phyloP scores from a whole-genome alignment of 2,329 filamentous ascomycete genomes.

The Plenodomus tracheiphilus region DNA sequence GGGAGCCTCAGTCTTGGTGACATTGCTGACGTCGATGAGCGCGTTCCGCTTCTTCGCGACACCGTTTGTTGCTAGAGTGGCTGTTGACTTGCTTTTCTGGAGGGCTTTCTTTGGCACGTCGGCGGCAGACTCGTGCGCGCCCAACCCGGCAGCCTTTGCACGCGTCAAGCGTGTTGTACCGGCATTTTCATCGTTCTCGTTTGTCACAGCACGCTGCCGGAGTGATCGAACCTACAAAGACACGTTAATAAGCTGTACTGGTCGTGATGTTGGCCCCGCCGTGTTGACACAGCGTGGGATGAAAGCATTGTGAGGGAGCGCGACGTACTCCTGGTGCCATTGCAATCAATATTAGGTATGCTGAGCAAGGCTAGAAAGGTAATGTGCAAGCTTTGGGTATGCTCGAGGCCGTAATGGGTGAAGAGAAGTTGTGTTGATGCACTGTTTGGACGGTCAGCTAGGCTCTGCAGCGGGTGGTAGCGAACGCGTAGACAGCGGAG shows the following conservation, averaged over 20 bases:
- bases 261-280: slow-evolving; percentile 6
- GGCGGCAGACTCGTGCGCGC: slow-evolving; percentile 56
- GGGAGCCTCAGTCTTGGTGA: slow-evolving; percentile 70
- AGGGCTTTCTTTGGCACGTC: slow-evolving; percentile 59
- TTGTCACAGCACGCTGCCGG: slow-evolving; percentile 75
- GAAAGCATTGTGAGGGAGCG: slow-evolving; percentile 9
- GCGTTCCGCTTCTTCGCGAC: slow-evolving; percentile 74
- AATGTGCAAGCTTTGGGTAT: slow-evolving; percentile 23
- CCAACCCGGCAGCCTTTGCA: slow-evolving; percentile 80
- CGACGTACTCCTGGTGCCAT: slow-evolving; percentile 62
- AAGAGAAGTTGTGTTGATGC: slow-evolving; percentile 42
- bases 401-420: slow-evolving; percentile 29
- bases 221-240: slow-evolving; percentile 65
- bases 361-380: slow-evolving; percentile 37
- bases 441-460: slow-evolving; percentile 38
- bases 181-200: slow-evolving; percentile 93
- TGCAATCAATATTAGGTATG: slow-evolving; percentile 47
- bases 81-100: slow-evolving; percentile 47
- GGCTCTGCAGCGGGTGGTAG: slow-evolving; percentile 15
- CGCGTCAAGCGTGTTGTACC: slow-evolving; percentile 82
- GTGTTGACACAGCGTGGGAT: slow-evolving; percentile 12
- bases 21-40: slow-evolving; percentile 93
- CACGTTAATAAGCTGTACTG: slow-evolving; percentile 45
- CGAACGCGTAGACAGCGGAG: slow-evolving; percentile 19
- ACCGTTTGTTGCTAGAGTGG: slow-evolving; percentile 42